Base-by-base conservation (phyloP, 306 rosid genomes). In the Sphenostylis stenocarpa region DNA sequence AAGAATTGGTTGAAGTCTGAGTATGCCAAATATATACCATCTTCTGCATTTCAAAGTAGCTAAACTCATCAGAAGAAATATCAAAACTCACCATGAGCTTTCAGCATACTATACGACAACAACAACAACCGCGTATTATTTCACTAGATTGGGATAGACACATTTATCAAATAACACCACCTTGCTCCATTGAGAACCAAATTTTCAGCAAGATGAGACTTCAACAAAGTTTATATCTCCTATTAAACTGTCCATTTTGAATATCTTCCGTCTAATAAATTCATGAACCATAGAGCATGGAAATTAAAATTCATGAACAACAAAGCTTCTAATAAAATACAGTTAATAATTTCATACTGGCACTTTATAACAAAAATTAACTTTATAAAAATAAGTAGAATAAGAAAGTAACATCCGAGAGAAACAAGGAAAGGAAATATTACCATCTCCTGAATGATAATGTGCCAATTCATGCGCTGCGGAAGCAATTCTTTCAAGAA, bases 361-460 rank as follows among this genome's bases (percentile, higher is more conserved):
- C 56, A 48, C 57, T 57, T 7, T 17, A 61, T 33, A 15, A 49
- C 28, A 39, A 29, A 57, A 77, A 43, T 28, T 17, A 72, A 29
- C 2, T 47, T 14, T 44, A 47, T 28, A 73, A 51, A 7, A 5
- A 65, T 4, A 2, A 62, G 68, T 33, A 26, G 16, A 29, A 61
- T 23, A 60, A 62, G 20, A 8, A 58, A 44, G 20, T 39, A 20
- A 49, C 38, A 53, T 28, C 45, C 11, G 10, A 62, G 56, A 58
- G 36, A 14, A 52, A 57, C 7, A 44, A 29, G 5, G 44, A 57
- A 45, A 21, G 39, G 20, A 82, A 63, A 76, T 7, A 61, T 68
- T 87, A 95, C 99, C 99, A 7, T 92, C 97, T 73, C 97, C 99
- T 1, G 97, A 95, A 84, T 95, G 99, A 88, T 90, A 92, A 83